phyloP scores from a whole-genome alignment of 257 asterid genomes.

The Fraxinus anomala region DNA sequence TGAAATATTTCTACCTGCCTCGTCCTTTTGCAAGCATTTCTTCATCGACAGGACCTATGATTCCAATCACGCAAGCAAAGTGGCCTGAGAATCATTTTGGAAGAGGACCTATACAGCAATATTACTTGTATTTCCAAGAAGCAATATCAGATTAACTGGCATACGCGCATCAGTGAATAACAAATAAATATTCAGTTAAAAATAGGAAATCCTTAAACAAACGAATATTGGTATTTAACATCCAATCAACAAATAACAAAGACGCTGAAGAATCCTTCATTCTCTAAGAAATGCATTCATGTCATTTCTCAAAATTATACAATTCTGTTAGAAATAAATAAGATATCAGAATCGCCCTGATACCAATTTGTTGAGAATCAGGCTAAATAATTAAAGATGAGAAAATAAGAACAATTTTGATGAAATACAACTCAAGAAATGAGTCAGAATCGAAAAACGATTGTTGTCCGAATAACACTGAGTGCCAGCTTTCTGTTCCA shows the following conservation, averaged over 20 bases:
- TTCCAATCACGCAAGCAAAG: slow-evolving; percentile 95
- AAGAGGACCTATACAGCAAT: slow-evolving; percentile 70
- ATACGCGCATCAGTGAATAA: neutral
- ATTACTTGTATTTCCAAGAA: slow-evolving; percentile 9
- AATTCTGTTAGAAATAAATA: no score
- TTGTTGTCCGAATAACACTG: no score
- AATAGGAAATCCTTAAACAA: neutral
- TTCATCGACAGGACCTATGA: slow-evolving; percentile 73
- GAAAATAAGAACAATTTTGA: no score
- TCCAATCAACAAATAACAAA: neutral
- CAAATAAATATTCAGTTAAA: neutral
- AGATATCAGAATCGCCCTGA: no score
- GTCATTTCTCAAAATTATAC: no score
- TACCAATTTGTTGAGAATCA: no score
- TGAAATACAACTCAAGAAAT: no score
- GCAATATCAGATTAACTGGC: neutral
- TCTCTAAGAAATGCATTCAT: neutral
- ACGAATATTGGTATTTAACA: neutral
- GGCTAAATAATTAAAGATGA: no score
- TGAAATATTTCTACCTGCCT: slow-evolving; percentile 82
- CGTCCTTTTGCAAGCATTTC: slow-evolving; percentile 88
- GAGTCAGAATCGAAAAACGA: no score
- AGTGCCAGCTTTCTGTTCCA: no score
- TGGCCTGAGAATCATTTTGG: slow-evolving; percentile 97
- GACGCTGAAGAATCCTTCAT: neutral